These are phyloP conservation scores for Dicorynia guianensis DNA, from an alignment of 306 rosid species.

Conservation along the genomic window DNA sequence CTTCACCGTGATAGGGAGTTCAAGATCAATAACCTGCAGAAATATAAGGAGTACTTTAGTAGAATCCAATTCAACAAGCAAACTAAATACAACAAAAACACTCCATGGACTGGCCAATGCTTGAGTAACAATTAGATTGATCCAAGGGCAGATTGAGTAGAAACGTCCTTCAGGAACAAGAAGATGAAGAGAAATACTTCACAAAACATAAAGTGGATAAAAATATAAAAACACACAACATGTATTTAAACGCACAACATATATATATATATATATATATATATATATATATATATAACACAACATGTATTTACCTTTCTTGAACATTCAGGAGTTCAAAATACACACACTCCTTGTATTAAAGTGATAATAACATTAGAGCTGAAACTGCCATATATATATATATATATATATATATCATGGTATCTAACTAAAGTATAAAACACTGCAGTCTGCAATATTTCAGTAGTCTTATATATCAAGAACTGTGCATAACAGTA, in stretches of 20 bases:
- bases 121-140: neutral
- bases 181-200: neutral
- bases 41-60: slow-evolving; percentile 6
- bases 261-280: too few relatives aligned
- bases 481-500: slow-evolving; percentile 9
- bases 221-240: neutral
- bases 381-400: neutral
- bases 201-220: neutral
- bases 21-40: slow-evolving; percentile 69
- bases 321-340: neutral
- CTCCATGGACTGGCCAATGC: neutral
- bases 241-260: too few relatives aligned
- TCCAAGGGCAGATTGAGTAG: neutral
- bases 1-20: slow-evolving; percentile 59
- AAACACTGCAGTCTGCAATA: neutral
- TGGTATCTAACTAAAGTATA: neutral
- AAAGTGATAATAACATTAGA: neutral
- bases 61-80: neutral
- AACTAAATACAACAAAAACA: neutral
- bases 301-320: neutral
- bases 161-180: neutral
- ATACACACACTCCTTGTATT: neutral
- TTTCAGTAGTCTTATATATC: slow-evolving; percentile 15
- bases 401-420: neutral
- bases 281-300: too few relatives aligned